Percentiles rank a stretch among this genome's conserved stretches.
Conservation (phyloP, 2,329 filamentous ascomycete species). For the Nemania bipapillata region DNA sequence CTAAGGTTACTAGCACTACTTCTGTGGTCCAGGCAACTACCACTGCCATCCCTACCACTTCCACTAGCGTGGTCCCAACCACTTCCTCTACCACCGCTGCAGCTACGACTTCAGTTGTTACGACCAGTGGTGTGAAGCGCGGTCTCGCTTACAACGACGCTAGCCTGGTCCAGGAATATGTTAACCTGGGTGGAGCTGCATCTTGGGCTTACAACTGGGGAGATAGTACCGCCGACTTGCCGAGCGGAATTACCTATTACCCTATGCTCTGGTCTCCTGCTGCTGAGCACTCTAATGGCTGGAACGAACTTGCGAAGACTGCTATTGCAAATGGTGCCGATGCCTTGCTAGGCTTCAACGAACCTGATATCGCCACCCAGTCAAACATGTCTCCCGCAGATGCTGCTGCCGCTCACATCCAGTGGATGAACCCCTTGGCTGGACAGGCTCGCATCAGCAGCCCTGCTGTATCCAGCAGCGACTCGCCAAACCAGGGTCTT, state of each 20-base stretch:
- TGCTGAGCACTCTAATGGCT: slow-evolving; percentile 59
- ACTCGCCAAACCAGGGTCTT: slow-evolving; percentile 61
- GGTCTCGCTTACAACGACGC: slow-evolving; percentile 52
- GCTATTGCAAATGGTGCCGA: slow-evolving; percentile 66
- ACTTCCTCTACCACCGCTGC: slow-evolving; percentile 24
- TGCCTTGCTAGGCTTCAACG: slow-evolving; percentile 75
- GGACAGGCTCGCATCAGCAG: slow-evolving; percentile 65
- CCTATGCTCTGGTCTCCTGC: slow-evolving; percentile 73
- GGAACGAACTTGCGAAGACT: slow-evolving; percentile 61
- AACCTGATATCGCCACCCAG: slow-evolving; percentile 72
- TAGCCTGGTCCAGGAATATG: slow-evolving; percentile 45
- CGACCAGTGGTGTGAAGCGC: slow-evolving; percentile 44
- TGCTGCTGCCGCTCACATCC: slow-evolving; percentile 65
- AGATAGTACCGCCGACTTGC: slow-evolving; percentile 50
- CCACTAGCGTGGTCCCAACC: not conserved
- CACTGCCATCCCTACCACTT: slow-evolving; percentile 1
- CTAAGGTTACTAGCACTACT: slow-evolving; percentile 14
- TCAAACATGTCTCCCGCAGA: slow-evolving; percentile 64
- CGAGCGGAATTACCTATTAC: slow-evolving; percentile 65
- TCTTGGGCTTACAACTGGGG: slow-evolving; percentile 53
- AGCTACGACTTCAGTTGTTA: slow-evolving; percentile 3
- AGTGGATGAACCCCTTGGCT: slow-evolving; percentile 66
- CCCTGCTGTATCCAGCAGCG: slow-evolving; percentile 72
- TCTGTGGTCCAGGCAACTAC: slow-evolving; percentile 21
- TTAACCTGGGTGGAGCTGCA: slow-evolving; percentile 42